Evolutionary conservation across 257 asterid species (phyloP).

Genomic region (Nicotiana noctiflora): DNA sequence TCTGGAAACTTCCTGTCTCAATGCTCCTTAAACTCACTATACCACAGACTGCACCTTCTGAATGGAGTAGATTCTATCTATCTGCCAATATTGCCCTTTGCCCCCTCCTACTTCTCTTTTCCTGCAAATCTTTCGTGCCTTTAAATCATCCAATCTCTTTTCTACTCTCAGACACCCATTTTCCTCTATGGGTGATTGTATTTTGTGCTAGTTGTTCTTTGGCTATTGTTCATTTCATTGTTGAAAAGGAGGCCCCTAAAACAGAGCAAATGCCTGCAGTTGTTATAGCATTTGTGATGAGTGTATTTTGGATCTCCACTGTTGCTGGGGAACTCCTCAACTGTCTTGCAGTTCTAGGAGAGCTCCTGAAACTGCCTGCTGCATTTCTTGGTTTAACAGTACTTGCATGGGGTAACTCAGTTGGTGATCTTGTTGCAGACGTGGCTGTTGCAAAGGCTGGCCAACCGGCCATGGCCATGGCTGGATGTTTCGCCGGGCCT

Average conservation of each 20-base stretch:
- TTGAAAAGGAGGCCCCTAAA: slow-evolving; percentile 77
- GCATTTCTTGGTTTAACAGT: slow-evolving; percentile 88
- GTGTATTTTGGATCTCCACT: slow-evolving; percentile 94
- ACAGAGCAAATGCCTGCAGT: slow-evolving; percentile 56
- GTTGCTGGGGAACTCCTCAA: slow-evolving; percentile 85
- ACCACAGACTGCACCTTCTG: slow-evolving; percentile 64
- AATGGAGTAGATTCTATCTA: slow-evolving; percentile 84
- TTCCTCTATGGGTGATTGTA: slow-evolving; percentile 82
- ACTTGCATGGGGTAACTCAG: slow-evolving; percentile 96
- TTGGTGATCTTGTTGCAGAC: slow-evolving; percentile 94
- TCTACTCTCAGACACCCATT: slow-evolving; percentile 49
- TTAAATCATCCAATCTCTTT: slow-evolving; percentile 66
- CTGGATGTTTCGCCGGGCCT: slow-evolving; percentile 95
- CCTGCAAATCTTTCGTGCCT: slow-evolving; percentile 78
- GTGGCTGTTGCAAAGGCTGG: slow-evolving; percentile 95
- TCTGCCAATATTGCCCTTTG: slow-evolving; percentile 77
- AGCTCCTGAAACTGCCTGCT: slow-evolving; percentile 52
- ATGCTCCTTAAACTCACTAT: slow-evolving; percentile 73
- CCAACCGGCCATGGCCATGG: slow-evolving; percentile 99
- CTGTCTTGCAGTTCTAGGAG: slow-evolving; percentile 81
- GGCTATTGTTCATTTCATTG: slow-evolving; percentile 55
- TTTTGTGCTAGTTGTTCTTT: slow-evolving; percentile 58
- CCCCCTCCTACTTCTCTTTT: slow-evolving; percentile 70
- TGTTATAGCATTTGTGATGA: slow-evolving; percentile 70
- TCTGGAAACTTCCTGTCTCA: slow-evolving; percentile 81